Percentiles rank a stretch among this genome's conserved stretches.
Conservation (phyloP, 805 yeast species). For the Vanderwaltozyma verrucispora region DNA sequence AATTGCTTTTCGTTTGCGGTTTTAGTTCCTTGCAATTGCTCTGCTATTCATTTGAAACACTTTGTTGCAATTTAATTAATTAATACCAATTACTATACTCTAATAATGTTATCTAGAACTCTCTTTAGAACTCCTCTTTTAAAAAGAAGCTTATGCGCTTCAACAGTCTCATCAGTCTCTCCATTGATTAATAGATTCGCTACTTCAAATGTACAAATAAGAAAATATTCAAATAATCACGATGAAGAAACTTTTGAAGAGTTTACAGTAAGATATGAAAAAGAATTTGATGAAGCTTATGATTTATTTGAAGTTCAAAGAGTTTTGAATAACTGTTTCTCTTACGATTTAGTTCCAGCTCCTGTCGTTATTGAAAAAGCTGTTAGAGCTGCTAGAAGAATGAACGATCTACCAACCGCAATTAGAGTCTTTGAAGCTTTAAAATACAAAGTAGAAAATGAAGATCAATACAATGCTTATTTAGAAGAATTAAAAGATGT, state of each 20-base stretch:
- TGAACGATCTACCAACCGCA: slow-evolving; percentile 97
- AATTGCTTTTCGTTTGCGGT: too few relatives aligned
- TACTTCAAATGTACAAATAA: slow-evolving; percentile 21
- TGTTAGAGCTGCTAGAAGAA: slow-evolving; percentile 96
- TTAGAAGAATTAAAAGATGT: slow-evolving; percentile 86
- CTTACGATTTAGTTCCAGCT: slow-evolving; percentile 97
- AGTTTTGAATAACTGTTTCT: slow-evolving; percentile 94
- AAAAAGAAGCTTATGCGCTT: slow-evolving; percentile 9
- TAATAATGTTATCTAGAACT: slow-evolving; percentile 13
- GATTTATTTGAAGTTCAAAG: slow-evolving; percentile 84
- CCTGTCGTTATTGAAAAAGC: slow-evolving; percentile 95
- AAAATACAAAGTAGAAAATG: slow-evolving; percentile 91
- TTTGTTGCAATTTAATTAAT: too few relatives aligned
- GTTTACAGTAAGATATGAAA: slow-evolving; percentile 82
- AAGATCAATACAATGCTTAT: slow-evolving; percentile 90
- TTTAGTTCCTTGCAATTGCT: too few relatives aligned
- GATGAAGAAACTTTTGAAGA: slow-evolving; percentile 93
- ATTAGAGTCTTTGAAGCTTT: slow-evolving; percentile 97
- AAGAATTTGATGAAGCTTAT: slow-evolving; percentile 91
- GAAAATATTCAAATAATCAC: slow-evolving; percentile 73
- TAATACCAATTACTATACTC: too few relatives aligned
- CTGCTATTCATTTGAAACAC: too few relatives aligned
- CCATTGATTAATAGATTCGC: neutral
- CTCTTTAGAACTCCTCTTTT: slow-evolving; percentile 9
- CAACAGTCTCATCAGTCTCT: neutral